Evolutionary conservation across 768 basidiomycete species (phyloP).

Genomic region (Calocybe gangraenosa): DNA sequence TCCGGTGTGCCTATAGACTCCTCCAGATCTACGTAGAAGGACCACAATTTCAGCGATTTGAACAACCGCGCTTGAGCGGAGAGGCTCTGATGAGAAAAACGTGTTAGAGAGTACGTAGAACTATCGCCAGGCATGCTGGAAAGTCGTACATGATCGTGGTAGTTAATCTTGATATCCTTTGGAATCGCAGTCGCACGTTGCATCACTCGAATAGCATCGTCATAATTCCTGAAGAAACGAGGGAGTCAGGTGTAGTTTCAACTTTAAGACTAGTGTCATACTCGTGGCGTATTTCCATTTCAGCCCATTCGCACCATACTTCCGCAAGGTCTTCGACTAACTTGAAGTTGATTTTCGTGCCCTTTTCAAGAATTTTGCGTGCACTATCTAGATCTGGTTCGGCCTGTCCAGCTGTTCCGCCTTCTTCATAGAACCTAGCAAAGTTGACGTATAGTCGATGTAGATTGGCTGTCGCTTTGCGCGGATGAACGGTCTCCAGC

Average conservation of each 20-base stretch:
- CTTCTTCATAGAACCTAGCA: conserved; percentile 96
- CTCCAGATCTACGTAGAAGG: conserved; percentile 96
- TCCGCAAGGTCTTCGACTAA: conserved; percentile 97
- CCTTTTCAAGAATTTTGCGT: conserved; percentile 91
- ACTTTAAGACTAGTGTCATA: conserved; percentile 41
- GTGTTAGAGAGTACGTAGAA: background rate
- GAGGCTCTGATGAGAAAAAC: conserved; percentile 48
- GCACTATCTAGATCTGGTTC: conserved; percentile 82
- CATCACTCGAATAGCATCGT: conserved; percentile 94
- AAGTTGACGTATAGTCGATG: conserved; percentile 93
- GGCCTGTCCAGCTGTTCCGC: conserved; percentile 74
- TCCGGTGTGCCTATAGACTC: conserved; percentile 96
- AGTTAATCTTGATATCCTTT: conserved; percentile 86
- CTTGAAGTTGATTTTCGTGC: conserved; percentile 86
- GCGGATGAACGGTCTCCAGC: conserved; percentile 80
- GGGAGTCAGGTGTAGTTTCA: background rate
- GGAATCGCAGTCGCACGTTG: conserved; percentile 92
- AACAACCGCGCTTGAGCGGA: conserved; percentile 88
- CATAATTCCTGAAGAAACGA: conserved; percentile 72
- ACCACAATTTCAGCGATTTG: conserved; percentile 98
- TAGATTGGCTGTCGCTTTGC: conserved; percentile 86
- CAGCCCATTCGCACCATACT: conserved; percentile 99
- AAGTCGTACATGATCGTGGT: conserved; percentile 90
- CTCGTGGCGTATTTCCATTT: conserved; percentile 97
- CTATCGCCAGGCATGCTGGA: too few relatives aligned